Evolutionary conservation across 371 early-diverging fungal genomes (phyloP).

Genomic region (Polyrhizophydium stewartii): DNA sequence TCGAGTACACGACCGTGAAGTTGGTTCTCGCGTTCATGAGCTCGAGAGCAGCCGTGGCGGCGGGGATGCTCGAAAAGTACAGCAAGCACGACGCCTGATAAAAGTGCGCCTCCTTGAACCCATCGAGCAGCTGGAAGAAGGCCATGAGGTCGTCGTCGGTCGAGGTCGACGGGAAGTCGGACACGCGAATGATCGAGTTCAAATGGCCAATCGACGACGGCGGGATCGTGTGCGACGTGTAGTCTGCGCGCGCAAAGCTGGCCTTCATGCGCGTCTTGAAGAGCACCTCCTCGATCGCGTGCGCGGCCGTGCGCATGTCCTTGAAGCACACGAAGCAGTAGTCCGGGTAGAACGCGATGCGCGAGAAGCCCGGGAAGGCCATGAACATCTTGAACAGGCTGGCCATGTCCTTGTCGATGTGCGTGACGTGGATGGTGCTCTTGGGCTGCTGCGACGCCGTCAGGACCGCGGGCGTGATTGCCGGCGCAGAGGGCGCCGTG

Average conservation of each 20-base stretch:
- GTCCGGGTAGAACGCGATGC: conserved; percentile 40
- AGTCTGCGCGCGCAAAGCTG: conserved; percentile 38
- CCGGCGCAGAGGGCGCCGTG: background rate
- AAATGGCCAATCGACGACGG: conserved; percentile 25
- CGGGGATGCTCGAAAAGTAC: conserved; percentile 20
- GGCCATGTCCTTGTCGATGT: conserved; percentile 30
- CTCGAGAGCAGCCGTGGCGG: conserved; percentile 23
- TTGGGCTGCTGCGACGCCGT: conserved; percentile 18
- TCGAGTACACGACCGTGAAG: conserved; percentile 36
- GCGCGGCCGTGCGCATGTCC: conserved; percentile 20
- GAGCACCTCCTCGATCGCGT: conserved; percentile 37
- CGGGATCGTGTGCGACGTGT: conserved; percentile 27
- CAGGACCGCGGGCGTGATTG: background rate
- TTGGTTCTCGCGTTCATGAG: conserved; percentile 37
- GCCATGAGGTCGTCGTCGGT: conserved; percentile 23
- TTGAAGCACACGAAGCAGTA: conserved; percentile 41
- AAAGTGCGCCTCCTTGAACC: conserved; percentile 28
- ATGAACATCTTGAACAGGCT: conserved; percentile 23
- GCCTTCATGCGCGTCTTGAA: conserved; percentile 43
- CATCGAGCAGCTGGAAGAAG: conserved; percentile 24
- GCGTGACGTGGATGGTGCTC: conserved; percentile 41
- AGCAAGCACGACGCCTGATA: conserved; percentile 34
- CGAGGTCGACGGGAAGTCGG: conserved; percentile 34
- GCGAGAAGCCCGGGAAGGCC: conserved; percentile 26
- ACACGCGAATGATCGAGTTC: conserved; percentile 32